These are phyloP conservation scores for Geoglossum glabrum DNA, from an alignment of 495 filamentous ascomycete genomes.

Conservation along the genomic window DNA sequence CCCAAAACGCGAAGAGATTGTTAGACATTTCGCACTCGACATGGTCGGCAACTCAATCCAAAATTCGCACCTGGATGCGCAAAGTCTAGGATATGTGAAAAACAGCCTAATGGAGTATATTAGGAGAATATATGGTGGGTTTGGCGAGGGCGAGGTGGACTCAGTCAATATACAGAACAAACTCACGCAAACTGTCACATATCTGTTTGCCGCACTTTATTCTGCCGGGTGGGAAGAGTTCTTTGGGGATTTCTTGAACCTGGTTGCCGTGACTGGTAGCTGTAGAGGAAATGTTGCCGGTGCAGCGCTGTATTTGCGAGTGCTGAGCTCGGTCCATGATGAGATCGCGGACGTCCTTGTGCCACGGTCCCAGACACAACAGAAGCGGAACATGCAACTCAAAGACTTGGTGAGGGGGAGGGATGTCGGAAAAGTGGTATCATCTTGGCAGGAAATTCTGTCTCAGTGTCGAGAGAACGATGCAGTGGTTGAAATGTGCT, in stretches of 20 bases:
- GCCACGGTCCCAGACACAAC: slow-evolving; percentile 50
- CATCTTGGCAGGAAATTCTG: slow-evolving; percentile 81
- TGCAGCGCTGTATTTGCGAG: slow-evolving; percentile 71
- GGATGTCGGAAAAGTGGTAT: slow-evolving; percentile 68
- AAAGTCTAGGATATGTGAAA: slow-evolving; percentile 47
- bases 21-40: slow-evolving; percentile 74
- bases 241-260: slow-evolving; percentile 62
- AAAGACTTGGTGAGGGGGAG: slow-evolving; percentile 74
- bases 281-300: slow-evolving; percentile 37
- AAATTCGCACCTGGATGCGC: slow-evolving; percentile 43
- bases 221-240: slow-evolving; percentile 66
- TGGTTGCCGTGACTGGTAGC: slow-evolving; percentile 34
- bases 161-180: slow-evolving; percentile 78
- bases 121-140: slow-evolving; percentile 43
- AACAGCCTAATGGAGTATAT: slow-evolving; percentile 62
- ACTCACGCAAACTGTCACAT: slow-evolving; percentile 82
- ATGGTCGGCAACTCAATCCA: slow-evolving; percentile 82
- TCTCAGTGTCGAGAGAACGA: slow-evolving; percentile 56
- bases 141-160: slow-evolving; percentile 34
- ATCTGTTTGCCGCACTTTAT: slow-evolving; percentile 74
- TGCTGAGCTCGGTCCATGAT: slow-evolving; percentile 77
- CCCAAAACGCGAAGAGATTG: slow-evolving; percentile 62
- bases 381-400: slow-evolving; percentile 57
- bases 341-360: slow-evolving; percentile 88
- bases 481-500: slow-evolving; percentile 58